phyloP scores from a whole-genome alignment of 352 stramenopile genomes.

The Globisporangium spiculum region DNA sequence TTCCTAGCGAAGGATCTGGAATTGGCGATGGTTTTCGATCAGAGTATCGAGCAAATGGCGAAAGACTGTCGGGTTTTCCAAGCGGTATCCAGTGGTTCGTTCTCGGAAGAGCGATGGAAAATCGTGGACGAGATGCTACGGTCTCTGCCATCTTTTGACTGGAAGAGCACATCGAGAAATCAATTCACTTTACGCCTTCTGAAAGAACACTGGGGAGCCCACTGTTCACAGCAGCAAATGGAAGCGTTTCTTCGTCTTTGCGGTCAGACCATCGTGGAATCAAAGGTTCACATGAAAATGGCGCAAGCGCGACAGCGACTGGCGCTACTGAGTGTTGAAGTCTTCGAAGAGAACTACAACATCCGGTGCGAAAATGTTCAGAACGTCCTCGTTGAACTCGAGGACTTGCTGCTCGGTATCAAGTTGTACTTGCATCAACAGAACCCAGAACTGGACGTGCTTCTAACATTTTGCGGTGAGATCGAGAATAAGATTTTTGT shows the following conservation, averaged over 20 bases:
- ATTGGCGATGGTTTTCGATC: conserved; percentile 33
- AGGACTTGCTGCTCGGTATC: conserved; percentile 31
- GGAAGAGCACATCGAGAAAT: neutral
- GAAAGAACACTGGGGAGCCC: conserved; percentile 22
- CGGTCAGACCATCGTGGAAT: conserved; percentile 54
- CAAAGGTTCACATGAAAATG: conserved; percentile 35
- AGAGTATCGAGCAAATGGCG: conserved; percentile 42
- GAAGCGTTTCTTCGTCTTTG: conserved; percentile 33
- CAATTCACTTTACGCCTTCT: conserved; percentile 25
- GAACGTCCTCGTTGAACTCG: conserved; percentile 28
- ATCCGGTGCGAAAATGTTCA: conserved; percentile 32
- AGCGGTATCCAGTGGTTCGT: conserved; percentile 36
- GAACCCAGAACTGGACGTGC: conserved; percentile 39
- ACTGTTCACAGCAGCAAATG: neutral
- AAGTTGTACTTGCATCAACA: conserved; percentile 40
- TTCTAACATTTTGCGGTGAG: conserved; percentile 27
- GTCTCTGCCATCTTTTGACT: neutral
- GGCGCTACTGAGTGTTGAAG: conserved; percentile 23
- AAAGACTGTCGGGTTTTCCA: conserved; percentile 48
- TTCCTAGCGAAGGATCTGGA: conserved; percentile 25
- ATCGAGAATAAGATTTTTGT: conserved; percentile 29
- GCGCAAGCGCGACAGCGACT: conserved; percentile 35
- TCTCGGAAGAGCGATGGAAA: conserved; percentile 41
- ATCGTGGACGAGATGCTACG: conserved; percentile 17
- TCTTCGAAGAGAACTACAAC: conserved; percentile 41